phyloP scores from a whole-genome alignment of 2,329 filamentous ascomycete species.

The Fusarium protoensiforme region DNA sequence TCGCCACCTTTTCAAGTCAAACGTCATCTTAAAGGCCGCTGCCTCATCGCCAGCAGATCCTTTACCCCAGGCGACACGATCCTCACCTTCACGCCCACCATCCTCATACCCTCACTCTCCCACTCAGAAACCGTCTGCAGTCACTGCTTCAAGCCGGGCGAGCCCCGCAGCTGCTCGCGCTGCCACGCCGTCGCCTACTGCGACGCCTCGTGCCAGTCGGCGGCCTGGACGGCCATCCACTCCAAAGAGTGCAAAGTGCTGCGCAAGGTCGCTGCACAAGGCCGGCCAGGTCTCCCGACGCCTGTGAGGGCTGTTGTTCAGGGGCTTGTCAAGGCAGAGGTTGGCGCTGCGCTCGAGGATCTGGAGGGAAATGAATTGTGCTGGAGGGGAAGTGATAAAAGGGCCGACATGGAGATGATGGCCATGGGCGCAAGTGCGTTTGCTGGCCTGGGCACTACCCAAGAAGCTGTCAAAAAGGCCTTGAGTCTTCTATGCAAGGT shows the following conservation, averaged over 20 bases:
- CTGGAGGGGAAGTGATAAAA: slow-evolving; percentile 51
- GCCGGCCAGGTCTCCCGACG: slow-evolving; percentile 58
- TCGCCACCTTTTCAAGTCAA: slow-evolving; percentile 41
- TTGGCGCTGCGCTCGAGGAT: slow-evolving; percentile 47
- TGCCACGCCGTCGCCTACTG: slow-evolving; percentile 68
- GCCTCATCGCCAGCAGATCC: slow-evolving; percentile 55
- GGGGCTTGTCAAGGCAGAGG: slow-evolving; percentile 55
- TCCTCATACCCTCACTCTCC: slow-evolving; percentile 60
- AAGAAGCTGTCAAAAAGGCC: slow-evolving; percentile 52
- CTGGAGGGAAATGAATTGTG: slow-evolving; percentile 60
- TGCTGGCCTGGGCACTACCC: slow-evolving; percentile 51
- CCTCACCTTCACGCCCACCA: slow-evolving; percentile 54
- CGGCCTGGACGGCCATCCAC: slow-evolving; percentile 65
- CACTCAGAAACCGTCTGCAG: slow-evolving; percentile 58
- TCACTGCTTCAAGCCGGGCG: slow-evolving; percentile 56
- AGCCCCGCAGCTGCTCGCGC: slow-evolving; percentile 58
- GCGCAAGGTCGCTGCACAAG: slow-evolving; percentile 42
- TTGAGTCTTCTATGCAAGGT: slow-evolving; percentile 66
- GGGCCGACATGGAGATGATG: slow-evolving; percentile 63
- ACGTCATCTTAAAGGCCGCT: slow-evolving; percentile 55
- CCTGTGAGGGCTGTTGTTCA: slow-evolving; percentile 65
- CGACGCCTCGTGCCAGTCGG: slow-evolving; percentile 62
- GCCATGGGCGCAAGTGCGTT: slow-evolving; percentile 56
- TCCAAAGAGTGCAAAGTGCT: slow-evolving; percentile 65
- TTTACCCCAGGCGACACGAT: slow-evolving; percentile 60